These are phyloP conservation scores for Termitomyces sp. DNA, from an alignment of 768 basidiomycete genomes.

Conservation along the genomic window DNA sequence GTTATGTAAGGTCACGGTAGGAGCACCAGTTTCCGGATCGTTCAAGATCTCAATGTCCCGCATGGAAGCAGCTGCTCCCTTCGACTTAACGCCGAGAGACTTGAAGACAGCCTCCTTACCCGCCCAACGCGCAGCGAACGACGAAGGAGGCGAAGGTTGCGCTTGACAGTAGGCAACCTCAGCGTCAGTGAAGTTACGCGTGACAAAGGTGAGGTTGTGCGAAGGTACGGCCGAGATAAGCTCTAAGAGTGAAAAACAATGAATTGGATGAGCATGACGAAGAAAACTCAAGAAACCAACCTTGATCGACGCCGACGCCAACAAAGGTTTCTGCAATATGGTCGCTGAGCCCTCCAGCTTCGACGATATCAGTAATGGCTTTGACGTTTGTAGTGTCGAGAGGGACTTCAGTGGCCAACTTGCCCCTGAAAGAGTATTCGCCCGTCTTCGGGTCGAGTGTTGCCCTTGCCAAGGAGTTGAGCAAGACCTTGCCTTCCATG, in stretches of 20 bases:
- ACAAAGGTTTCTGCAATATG: conserved; percentile 39
- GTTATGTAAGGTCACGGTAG: conserved; percentile 73
- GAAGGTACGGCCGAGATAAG: conserved; percentile 92
- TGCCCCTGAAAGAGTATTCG: conserved; percentile 76
- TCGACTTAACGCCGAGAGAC: conserved; percentile 83
- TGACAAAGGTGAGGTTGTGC: conserved; percentile 81
- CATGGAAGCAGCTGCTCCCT: conserved; percentile 93
- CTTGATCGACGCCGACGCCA: conserved; percentile 90
- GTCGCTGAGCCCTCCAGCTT: conserved; percentile 29
- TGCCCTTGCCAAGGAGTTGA: conserved; percentile 93
- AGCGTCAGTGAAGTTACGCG: conserved; percentile 89
- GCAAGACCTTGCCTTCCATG: conserved; percentile 79
- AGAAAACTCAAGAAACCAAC: conserved; percentile 36
- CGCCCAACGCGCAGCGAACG: conserved; percentile 95
- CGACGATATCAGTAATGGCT: conserved; percentile 56
- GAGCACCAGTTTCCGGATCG: conserved; percentile 67
- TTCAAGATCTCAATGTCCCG: conserved; percentile 96
- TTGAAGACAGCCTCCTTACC: conserved; percentile 99
- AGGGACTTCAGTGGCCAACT: conserved; percentile 51
- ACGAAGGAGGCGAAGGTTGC: conserved; percentile 86
- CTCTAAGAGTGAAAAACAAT: conserved; percentile 44
- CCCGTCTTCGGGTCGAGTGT: conserved; percentile 80
- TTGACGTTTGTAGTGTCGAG: conserved; percentile 68
- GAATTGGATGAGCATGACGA: conserved; percentile 3
- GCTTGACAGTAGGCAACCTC: conserved; percentile 84